A percentile compares a stretch with the other conserved stretches of the same genome.
These are phyloP conservation scores for Parasitella parasitica DNA, from an alignment of 371 early-diverging fungal genomes.

Conservation along the genomic window DNA sequence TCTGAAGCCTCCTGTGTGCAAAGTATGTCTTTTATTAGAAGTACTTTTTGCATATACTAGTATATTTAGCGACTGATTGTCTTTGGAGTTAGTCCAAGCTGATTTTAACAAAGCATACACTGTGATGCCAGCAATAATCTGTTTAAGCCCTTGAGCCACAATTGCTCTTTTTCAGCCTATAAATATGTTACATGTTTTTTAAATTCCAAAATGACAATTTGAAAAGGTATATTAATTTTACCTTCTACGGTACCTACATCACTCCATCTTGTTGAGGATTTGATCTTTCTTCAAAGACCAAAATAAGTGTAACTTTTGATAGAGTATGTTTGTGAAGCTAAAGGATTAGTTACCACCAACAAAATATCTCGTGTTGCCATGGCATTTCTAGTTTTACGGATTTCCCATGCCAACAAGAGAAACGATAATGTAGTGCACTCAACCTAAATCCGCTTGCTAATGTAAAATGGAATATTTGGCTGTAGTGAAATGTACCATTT, in stretches of 20 bases:
- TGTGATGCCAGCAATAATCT: constrained; percentile 60
- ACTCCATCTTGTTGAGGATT: constrained; percentile 58
- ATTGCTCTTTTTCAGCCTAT: constrained; percentile 84
- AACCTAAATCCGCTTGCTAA: constrained; percentile 66
- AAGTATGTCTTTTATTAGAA: background rate
- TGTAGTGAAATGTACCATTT: constrained; percentile 32
- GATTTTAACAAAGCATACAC: constrained; percentile 30
- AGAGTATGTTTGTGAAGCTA: constrained; percentile 70
- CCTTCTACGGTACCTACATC: constrained; percentile 79
- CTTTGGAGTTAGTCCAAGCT: constrained; percentile 32
- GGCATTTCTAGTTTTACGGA: constrained; percentile 67
- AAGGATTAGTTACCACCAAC: constrained; percentile 71
- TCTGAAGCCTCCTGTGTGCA: constrained; percentile 26
- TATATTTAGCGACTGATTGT: no score
- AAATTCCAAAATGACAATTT: background rate
- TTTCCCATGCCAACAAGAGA: constrained; percentile 69
- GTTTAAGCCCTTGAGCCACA: constrained; percentile 85
- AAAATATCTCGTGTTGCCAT: constrained; percentile 73
- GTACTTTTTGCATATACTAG: no score
- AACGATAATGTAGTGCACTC: constrained; percentile 71
- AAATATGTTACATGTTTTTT: background rate
- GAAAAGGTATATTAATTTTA: constrained; percentile 15
- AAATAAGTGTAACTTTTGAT: constrained; percentile 68
- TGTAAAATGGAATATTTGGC: constrained; percentile 44
- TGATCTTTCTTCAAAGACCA: constrained; percentile 79